Percentiles rank a stretch among this genome's conserved stretches.
phyloP scores from a whole-genome alignment of 306 rosid genomes.

The Mimosa bimucronata region DNA sequence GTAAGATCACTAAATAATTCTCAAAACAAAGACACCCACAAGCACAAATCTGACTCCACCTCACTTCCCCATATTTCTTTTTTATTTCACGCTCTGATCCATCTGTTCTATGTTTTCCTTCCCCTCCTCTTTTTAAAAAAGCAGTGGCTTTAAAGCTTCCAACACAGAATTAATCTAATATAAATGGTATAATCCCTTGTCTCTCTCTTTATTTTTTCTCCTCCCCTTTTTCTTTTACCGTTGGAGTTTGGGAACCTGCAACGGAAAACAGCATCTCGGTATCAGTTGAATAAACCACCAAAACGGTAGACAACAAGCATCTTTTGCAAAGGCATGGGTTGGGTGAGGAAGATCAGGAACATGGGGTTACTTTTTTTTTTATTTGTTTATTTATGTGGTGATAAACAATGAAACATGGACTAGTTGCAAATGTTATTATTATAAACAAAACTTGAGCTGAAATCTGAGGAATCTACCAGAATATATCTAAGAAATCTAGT shows the following conservation, averaged over 20 bases:
- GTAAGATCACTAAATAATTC: slow-evolving; percentile 69
- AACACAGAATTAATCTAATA: slow-evolving; percentile 45
- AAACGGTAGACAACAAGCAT: slow-evolving; percentile 95
- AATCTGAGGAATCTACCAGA: slow-evolving; percentile 79
- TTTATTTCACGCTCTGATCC: slow-evolving; percentile 50
- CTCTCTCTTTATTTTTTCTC: background rate
- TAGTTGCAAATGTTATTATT: slow-evolving; percentile 63
- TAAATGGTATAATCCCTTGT: background rate
- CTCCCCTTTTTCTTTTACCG: slow-evolving; percentile 37
- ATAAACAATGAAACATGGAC: slow-evolving; percentile 65
- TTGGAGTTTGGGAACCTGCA: slow-evolving; percentile 78
- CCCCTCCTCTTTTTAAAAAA: slow-evolving; percentile 29
- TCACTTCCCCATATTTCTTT: slow-evolving; percentile 63
- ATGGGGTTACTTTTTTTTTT: slow-evolving; percentile 16
- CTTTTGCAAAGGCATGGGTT: slow-evolving; percentile 66
- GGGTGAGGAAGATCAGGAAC: slow-evolving; percentile 63
- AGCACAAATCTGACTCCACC: slow-evolving; percentile 91
- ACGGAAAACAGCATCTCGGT: slow-evolving; percentile 97
- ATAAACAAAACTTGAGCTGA: slow-evolving; percentile 47
- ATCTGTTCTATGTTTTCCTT: slow-evolving; percentile 54
- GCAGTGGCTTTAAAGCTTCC: slow-evolving; percentile 55
- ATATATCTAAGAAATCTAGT: slow-evolving; percentile 64
- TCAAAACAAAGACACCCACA: slow-evolving; percentile 64
- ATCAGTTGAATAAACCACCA: slow-evolving; percentile 89
- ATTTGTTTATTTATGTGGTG: slow-evolving; percentile 9